phyloP scores from a whole-genome alignment of 129 eudicot species.

The Lactuca sativa region DNA sequence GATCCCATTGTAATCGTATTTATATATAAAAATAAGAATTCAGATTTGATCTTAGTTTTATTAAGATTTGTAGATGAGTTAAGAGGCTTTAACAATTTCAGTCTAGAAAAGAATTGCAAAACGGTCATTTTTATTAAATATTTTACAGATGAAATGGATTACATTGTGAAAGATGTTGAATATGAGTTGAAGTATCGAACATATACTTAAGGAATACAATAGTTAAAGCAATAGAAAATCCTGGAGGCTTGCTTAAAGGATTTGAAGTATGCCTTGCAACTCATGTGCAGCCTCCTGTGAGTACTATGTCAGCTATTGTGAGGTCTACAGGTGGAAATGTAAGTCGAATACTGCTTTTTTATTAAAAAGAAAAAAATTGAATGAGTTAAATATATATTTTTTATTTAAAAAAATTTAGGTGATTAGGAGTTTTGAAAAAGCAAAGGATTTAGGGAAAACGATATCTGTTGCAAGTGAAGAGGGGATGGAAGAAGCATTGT shows the following conservation, averaged over 20 bases:
- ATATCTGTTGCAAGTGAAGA: conserved; percentile 82
- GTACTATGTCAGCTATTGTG: conserved; percentile 64
- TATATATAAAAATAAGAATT: too few species aligned
- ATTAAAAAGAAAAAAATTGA: background rate
- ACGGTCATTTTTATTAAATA: background rate
- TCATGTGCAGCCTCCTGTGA: conserved; percentile 69
- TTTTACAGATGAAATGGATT: conserved; percentile 73
- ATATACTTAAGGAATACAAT: conserved; percentile 63
- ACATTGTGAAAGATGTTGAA: conserved; percentile 63
- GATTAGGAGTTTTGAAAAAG: conserved; percentile 38
- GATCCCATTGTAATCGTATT: too few species aligned
- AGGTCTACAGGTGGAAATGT: conserved; percentile 90
- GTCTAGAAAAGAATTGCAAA: background rate
- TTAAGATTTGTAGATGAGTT: conserved; percentile 72
- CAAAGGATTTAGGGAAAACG: conserved; percentile 43
- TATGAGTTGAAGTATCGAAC: conserved; percentile 55
- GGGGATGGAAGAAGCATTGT: conserved; percentile 74
- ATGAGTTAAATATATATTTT: too few species aligned
- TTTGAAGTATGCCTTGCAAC: conserved; percentile 64
- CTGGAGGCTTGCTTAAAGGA: conserved; percentile 62
- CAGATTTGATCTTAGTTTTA: too few species aligned
- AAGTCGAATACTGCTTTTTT: conserved; percentile 23
- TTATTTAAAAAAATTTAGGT: conserved; percentile 41
- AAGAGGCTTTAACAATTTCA: background rate
- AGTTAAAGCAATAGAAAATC: conserved; percentile 52